A percentile compares a stretch with the other conserved stretches of the same genome.
phyloP scores from a whole-genome alignment of 1,139 yeast species.

The Nadsonia starkeyi-henricii region DNA sequence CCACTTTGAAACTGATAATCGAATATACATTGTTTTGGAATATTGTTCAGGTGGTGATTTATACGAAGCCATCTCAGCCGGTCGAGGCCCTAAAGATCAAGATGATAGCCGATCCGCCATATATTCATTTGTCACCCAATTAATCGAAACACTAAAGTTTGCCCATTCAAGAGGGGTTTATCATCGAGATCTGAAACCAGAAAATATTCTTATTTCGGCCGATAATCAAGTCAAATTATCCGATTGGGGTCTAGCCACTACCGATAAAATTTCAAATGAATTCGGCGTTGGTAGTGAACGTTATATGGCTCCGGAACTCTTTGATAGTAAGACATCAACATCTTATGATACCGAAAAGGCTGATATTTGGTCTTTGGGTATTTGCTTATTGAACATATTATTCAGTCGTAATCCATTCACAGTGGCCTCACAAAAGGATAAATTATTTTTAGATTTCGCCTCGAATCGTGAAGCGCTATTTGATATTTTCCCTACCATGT shows the following conservation, averaged over 20 bases:
- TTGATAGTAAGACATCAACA: conserved; percentile 35
- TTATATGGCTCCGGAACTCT: conserved; percentile 93
- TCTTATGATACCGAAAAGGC: conserved; percentile 74
- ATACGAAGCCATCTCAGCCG: conserved; percentile 80
- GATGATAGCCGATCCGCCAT: conserved; percentile 52
- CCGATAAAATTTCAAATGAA: conserved; percentile 47
- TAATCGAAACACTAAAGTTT: conserved; percentile 63
- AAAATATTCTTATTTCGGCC: conserved; percentile 56
- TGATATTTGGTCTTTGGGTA: conserved; percentile 90
- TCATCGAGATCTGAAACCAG: conserved; percentile 86
- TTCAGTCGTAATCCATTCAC: conserved; percentile 84
- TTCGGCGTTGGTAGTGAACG: conserved; percentile 90
- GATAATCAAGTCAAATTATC: conserved; percentile 69
- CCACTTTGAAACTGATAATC: conserved; percentile 46
- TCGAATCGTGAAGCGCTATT: conserved; percentile 78
- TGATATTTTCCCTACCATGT: conserved; percentile 84
- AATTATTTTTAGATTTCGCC: conserved; percentile 76
- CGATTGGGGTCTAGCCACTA: conserved; percentile 88
- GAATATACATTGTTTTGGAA: conserved; percentile 56
- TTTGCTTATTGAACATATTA: conserved; percentile 68
- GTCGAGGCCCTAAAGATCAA: conserved; percentile 45
- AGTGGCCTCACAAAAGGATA: conserved; percentile 74
- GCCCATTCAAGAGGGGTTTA: conserved; percentile 63
- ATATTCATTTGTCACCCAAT: conserved; percentile 60
- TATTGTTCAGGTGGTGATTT: conserved; percentile 87